Evolutionary conservation across 1,139 yeast genomes (phyloP).

Genomic region (Yamadazyma atmosphaerica): DNA sequence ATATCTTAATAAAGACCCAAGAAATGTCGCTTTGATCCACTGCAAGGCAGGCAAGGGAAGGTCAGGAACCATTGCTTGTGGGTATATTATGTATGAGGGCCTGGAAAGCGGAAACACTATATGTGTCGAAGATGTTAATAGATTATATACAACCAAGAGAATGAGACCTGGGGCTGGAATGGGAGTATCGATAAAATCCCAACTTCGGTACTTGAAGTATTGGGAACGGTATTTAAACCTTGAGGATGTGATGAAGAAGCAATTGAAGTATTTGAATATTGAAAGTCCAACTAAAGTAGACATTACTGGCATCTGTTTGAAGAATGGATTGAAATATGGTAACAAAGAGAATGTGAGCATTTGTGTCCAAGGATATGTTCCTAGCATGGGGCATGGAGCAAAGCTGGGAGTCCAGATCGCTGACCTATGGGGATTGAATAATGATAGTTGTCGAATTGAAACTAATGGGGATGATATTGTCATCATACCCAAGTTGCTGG

Average conservation of each 20-base stretch:
- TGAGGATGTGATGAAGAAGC: slow-evolving; percentile 4
- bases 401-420: background rate
- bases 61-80: slow-evolving; percentile 75
- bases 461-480: background rate
- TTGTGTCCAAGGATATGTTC: background rate
- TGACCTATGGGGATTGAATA: too few relatives aligned
- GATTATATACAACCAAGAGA: slow-evolving; percentile 54
- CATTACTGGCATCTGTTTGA: background rate
- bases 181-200: slow-evolving; percentile 77
- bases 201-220: slow-evolving; percentile 64
- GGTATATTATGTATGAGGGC: slow-evolving; percentile 59
- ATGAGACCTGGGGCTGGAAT: slow-evolving; percentile 57
- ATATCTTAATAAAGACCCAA: slow-evolving; percentile 30
- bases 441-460: background rate
- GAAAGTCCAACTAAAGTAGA: background rate
- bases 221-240: slow-evolving; percentile 38
- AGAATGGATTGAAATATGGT: background rate
- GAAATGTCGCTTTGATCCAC: slow-evolving; percentile 69
- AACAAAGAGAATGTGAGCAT: background rate
- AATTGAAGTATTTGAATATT: background rate
- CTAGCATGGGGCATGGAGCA: background rate
- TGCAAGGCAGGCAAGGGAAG: slow-evolving; percentile 94
- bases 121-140: slow-evolving; percentile 48
- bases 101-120: slow-evolving; percentile 12
- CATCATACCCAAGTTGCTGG: too few relatives aligned